Percentiles rank a stretch among this genome's conserved stretches.
phyloP scores from a whole-genome alignment of 805 yeast species.

The Hyphopichia homilentoma region DNA sequence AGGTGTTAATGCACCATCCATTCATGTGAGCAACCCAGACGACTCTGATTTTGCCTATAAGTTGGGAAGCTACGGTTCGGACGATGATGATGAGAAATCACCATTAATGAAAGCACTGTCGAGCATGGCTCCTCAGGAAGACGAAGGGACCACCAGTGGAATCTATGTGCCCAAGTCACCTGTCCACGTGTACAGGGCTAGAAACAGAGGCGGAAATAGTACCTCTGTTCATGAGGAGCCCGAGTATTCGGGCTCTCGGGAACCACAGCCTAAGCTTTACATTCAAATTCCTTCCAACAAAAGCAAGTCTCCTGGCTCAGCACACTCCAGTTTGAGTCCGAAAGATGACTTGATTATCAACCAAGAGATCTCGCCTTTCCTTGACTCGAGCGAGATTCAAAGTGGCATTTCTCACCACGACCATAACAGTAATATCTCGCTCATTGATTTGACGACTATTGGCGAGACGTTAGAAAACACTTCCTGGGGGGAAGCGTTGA shows the following conservation, averaged over 20 bases:
- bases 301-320: slow-evolving; percentile 1
- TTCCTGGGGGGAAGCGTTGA: slow-evolving; percentile 23
- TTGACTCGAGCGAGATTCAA: slow-evolving; percentile 4
- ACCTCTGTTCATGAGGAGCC: not conserved
- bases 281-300: slow-evolving; percentile 13
- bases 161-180: slow-evolving; percentile 31
- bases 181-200: slow-evolving; percentile 16
- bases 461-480: slow-evolving; percentile 24
- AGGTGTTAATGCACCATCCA: slow-evolving; percentile 12
- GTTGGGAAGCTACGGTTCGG: not conserved
- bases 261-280: slow-evolving; percentile 13
- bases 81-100: slow-evolving; percentile 3
- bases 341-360: slow-evolving; percentile 6
- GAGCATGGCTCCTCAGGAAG: slow-evolving; percentile 6
- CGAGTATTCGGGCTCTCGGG: not conserved
- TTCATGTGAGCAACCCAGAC: slow-evolving; percentile 8
- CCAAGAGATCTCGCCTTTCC: slow-evolving; percentile 10
- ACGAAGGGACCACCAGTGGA: slow-evolving; percentile 15
- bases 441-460: slow-evolving; percentile 17
- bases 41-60: slow-evolving; percentile 5
- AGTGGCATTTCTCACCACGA: not conserved
- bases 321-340: slow-evolving; percentile 3
- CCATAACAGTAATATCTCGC: slow-evolving; percentile 7
- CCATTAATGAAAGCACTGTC: not conserved
- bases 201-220: slow-evolving; percentile 7